These are phyloP conservation scores for Rhodamnia argentea DNA, from an alignment of 345 rosid genomes.

Conservation along the genomic window DNA sequence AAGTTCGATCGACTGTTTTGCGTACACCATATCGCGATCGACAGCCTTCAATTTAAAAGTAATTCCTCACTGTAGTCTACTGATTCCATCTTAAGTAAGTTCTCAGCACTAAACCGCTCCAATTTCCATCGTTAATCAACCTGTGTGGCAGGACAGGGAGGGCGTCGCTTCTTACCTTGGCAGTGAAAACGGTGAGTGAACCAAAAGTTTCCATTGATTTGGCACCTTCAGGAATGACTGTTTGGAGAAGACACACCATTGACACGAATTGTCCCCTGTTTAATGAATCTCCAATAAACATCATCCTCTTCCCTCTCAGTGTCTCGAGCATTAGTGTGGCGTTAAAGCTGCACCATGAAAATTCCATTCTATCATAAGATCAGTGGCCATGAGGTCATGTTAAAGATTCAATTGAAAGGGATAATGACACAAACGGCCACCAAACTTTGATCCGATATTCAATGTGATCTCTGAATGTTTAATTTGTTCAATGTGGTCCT, in stretches of 20 bases:
- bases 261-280: conserved; percentile 98
- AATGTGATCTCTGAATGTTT: too few species aligned
- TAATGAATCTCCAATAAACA: conserved; percentile 98
- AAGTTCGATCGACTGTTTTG: not conserved
- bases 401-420: too few species aligned
- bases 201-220: conserved; percentile 61
- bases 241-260: conserved; percentile 88
- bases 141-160: not conserved
- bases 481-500: too few species aligned
- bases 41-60: not conserved
- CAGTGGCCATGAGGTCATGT: not conserved
- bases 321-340: conserved; percentile 69
- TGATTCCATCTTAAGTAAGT: not conserved
- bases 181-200: conserved; percentile 58
- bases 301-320: conserved; percentile 85
- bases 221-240: conserved; percentile 46
- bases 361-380: not conserved
- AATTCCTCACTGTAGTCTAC: not conserved
- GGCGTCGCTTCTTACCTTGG: conserved; percentile 38
- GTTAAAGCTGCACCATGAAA: conserved; percentile 46
- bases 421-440: too few species aligned
- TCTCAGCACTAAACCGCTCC: not conserved
- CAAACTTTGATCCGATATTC: too few species aligned
- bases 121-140: not conserved
- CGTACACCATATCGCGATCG: rapidly evolving